Evolutionary conservation across 306 rosid genomes (phyloP), one percentile per base, ranked within the genome.

Genomic region (Lotus japonicus): DNA sequence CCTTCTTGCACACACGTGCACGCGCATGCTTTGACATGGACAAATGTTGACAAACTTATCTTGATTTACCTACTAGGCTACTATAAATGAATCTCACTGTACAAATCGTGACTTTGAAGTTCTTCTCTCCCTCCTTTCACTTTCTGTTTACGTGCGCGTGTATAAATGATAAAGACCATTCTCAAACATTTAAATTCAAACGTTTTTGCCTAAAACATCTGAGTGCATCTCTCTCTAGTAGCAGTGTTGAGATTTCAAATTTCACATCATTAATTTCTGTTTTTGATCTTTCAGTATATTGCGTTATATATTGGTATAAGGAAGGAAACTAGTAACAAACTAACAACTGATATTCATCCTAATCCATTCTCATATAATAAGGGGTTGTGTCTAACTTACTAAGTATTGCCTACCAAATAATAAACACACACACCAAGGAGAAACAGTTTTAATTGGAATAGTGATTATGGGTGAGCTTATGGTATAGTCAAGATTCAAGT

Each of bases 1-100:
- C 42, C 63, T 55, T 31, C 21, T 44, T 59, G 35, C 4, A 60
- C 70, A 71, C 82, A 72, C 80, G 81, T 78, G 81, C 87, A 76
- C 66, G 69, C 75, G 78, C 61, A n/a, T 55, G 26, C 77, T 73
- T 74, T 73, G 73, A 77, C 83, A 70, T 28, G 7, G 53, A 70
- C 72, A 59, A 66, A 58, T 67, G 42, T 73, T 69, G 58, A 72
- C 61, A 70, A 73, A 57, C 55, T 49, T 81, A 62, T 68, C 70
- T 77, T 60, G 18, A 72, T 55, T 73, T 69, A 73, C 71, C 62
- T 51, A 69, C 62, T 57, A 71, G n/a, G n/a, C n/a, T n/a, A n/a
- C n/a, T n/a, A n/a, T n/a, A n/a, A n/a, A n/a, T 63, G 5, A 42
- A 63, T 36, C 5, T 61, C 5, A 35, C 14, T 60, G 64, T 45